Percentiles rank a stretch among this genome's conserved stretches.
Conservation (phyloP, 1,139 yeast species). For the Taphrina betulina region DNA sequence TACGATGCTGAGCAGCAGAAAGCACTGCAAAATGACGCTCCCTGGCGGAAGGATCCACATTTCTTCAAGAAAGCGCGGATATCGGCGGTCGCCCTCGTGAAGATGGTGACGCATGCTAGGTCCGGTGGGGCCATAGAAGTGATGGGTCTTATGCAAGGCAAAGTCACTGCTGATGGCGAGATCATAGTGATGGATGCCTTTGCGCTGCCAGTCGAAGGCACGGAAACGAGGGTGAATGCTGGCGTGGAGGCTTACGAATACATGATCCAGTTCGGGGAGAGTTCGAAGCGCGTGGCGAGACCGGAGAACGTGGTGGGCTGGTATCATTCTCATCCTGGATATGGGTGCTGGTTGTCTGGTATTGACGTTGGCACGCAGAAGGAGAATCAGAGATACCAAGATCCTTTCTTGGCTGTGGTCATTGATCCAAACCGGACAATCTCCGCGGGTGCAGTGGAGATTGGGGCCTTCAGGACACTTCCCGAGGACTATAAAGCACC, state of each 20-base stretch:
- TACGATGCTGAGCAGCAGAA: slow-evolving; percentile 43
- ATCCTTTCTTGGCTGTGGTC: slow-evolving; percentile 86
- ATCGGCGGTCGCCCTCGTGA: slow-evolving; percentile 71
- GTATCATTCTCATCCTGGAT: slow-evolving; percentile 90
- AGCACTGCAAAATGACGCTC: slow-evolving; percentile 42
- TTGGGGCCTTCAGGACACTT: slow-evolving; percentile 87
- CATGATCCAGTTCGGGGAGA: slow-evolving; percentile 78
- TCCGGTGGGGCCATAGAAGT: slow-evolving; percentile 88
- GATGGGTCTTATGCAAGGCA: slow-evolving; percentile 93
- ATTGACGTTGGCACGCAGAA: slow-evolving; percentile 79
- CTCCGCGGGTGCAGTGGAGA: slow-evolving; percentile 67
- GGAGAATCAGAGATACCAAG: slow-evolving; percentile 83
- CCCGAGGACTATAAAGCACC: slow-evolving; percentile 50
- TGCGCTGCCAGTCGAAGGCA: slow-evolving; percentile 89
- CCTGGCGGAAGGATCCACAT: slow-evolving; percentile 55
- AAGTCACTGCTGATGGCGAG: slow-evolving; percentile 52
- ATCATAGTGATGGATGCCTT: slow-evolving; percentile 80
- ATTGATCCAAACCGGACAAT: slow-evolving; percentile 75
- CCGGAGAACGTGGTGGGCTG: slow-evolving; percentile 76
- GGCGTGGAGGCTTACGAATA: slow-evolving; percentile 91
- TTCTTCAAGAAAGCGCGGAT: slow-evolving; percentile 67
- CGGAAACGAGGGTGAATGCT: slow-evolving; percentile 94
- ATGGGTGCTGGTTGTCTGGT: slow-evolving; percentile 54
- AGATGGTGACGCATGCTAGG: slow-evolving; percentile 76
- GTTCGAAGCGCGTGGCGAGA: slow-evolving; percentile 56